Conservation (phyloP, 176 grass and related monocot genomes). For the Avena eriantha region DNA sequence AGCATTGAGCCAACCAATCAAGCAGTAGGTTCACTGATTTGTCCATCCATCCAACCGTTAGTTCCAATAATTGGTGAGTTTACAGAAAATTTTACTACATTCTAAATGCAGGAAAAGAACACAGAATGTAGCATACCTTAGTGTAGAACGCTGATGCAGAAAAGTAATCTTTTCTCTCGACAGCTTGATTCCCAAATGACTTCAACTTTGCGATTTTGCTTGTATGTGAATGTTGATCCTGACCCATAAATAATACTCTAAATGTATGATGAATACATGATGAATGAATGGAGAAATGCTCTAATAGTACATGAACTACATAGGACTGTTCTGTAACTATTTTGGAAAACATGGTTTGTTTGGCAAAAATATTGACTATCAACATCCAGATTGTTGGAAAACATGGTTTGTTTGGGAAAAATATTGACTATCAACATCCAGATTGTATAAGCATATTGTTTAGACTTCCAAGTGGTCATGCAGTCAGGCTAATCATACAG, state of each 20-base stretch:
- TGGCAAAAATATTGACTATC: background rate
- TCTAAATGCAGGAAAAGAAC: background rate
- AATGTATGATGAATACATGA: background rate
- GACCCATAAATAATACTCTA: background rate
- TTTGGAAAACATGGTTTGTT: constrained; percentile 1
- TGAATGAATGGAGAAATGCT: background rate
- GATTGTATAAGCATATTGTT: constrained; percentile 18
- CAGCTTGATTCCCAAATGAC: constrained; percentile 6
- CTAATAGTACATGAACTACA: background rate
- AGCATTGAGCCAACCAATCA: background rate
- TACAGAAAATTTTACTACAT: background rate
- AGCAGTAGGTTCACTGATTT: background rate
- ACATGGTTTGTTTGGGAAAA: no score
- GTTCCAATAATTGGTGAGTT: background rate
- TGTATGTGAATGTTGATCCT: background rate
- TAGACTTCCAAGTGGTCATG: background rate
- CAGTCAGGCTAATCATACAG: background rate
- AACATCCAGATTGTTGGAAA: background rate
- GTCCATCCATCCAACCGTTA: background rate
- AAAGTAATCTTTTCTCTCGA: background rate
- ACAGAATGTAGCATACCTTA: background rate
- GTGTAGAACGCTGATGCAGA: background rate
- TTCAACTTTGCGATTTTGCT: background rate
- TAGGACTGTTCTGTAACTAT: background rate
- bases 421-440: background rate